A percentile compares a stretch with the other conserved stretches of the same genome.
Conservation (phyloP, 139 green algal genomes). For the Coelastrella sp. region DNA sequence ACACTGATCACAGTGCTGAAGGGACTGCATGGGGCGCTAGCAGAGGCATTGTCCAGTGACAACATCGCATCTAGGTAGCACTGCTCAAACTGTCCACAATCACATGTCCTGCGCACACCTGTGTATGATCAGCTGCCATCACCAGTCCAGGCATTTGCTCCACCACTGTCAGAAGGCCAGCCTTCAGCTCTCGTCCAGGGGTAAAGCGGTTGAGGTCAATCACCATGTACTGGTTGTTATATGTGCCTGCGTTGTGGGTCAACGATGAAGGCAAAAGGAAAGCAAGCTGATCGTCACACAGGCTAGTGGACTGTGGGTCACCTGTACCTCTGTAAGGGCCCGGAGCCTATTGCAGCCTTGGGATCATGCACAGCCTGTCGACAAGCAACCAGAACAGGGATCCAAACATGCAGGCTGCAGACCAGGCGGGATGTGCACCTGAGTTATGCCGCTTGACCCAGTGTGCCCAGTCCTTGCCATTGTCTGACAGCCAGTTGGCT, state of each 20-base stretch:
- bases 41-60: background rate
- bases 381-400: too few relatives aligned
- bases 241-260: conserved; percentile 52
- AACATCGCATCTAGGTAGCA: background rate
- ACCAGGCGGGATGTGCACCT: background rate
- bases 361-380: too few relatives aligned
- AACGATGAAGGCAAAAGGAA: background rate
- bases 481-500: conserved; percentile 71
- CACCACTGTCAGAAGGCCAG: conserved; percentile 74
- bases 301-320: background rate
- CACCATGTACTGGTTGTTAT: conserved; percentile 89
- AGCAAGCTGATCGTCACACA: background rate
- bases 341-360: too few relatives aligned
- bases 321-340: too few relatives aligned
- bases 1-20: background rate
- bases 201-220: conserved; percentile 81
- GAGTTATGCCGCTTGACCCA: conserved; percentile 60
- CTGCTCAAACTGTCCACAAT: background rate
- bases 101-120: background rate
- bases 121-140: conserved; percentile 20
- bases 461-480: conserved; percentile 64
- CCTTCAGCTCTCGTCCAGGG: conserved; percentile 62
- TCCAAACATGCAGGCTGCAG: background rate
- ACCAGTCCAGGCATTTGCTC: conserved; percentile 77
- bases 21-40: background rate